Evolutionary conservation across 2,329 filamentous ascomycete species (phyloP).

Genomic region (Aspergillus eucalypticola): DNA sequence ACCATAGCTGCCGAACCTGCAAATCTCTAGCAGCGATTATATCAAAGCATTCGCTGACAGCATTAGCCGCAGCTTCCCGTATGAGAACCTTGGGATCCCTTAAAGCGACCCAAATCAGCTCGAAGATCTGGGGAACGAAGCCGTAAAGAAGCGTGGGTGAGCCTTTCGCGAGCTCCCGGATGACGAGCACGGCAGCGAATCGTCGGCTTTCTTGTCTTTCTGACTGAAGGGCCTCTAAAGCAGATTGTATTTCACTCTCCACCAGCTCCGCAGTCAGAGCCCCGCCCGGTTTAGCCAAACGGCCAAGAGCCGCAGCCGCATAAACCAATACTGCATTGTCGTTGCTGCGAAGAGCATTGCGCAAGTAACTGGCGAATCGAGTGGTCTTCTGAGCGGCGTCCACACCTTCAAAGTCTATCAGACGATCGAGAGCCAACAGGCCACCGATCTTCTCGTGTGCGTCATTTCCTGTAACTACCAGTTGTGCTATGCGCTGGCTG

Average conservation of each 20-base stretch:
- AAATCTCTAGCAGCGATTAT: slow-evolving; percentile 93
- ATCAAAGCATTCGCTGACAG: slow-evolving; percentile 91
- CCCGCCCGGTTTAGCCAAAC: slow-evolving; percentile 87
- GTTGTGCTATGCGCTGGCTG: slow-evolving; percentile 64
- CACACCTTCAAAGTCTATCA: slow-evolving; percentile 95
- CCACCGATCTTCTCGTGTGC: slow-evolving; percentile 87
- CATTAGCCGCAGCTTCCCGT: slow-evolving; percentile 85
- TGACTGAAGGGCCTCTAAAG: slow-evolving; percentile 93
- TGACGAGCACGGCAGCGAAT: slow-evolving; percentile 87
- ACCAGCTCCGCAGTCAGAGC: slow-evolving; percentile 93
- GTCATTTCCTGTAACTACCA: slow-evolving; percentile 84
- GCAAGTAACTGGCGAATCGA: slow-evolving; percentile 86
- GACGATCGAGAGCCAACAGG: slow-evolving; percentile 83
- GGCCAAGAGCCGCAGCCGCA: slow-evolving; percentile 84
- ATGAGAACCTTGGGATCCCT: slow-evolving; percentile 89
- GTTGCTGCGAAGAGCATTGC: slow-evolving; percentile 83
- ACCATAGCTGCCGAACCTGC: slow-evolving; percentile 82
- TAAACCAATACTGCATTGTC: slow-evolving; percentile 89
- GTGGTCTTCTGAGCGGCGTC: slow-evolving; percentile 93
- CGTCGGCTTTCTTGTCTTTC: slow-evolving; percentile 90
- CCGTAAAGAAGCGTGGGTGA: slow-evolving; percentile 94
- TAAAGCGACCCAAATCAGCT: slow-evolving; percentile 93
- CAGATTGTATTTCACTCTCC: slow-evolving; percentile 93
- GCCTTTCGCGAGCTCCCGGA: slow-evolving; percentile 87
- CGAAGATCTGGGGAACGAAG: slow-evolving; percentile 92